Evolutionary conservation across 176 grass and related monocot species (phyloP).

Genomic region (Panicum miliaceum): DNA sequence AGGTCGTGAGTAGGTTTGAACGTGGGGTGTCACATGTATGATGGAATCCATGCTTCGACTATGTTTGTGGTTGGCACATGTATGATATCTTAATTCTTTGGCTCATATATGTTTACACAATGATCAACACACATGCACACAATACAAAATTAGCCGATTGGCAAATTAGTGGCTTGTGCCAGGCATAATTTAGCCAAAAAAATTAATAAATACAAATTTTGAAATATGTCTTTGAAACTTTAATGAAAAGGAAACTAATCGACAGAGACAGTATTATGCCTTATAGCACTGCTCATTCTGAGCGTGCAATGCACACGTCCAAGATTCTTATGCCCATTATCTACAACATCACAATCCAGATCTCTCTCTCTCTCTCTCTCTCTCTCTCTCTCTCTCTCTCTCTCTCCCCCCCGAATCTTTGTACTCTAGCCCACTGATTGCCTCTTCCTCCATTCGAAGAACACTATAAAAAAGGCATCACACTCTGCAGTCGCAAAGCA

Average conservation of each 20-base stretch:
- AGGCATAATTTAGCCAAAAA: too few relatives aligned
- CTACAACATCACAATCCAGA: neutral
- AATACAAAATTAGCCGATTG: too few relatives aligned
- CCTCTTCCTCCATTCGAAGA: neutral
- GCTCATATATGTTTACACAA: too few relatives aligned
- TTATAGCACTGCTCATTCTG: neutral
- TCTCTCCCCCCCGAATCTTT: neutral
- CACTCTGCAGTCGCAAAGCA: slow-evolving; percentile 6
- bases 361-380: neutral
- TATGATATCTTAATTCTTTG: too few relatives aligned
- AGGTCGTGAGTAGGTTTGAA: too few relatives aligned
- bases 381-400: too few relatives aligned
- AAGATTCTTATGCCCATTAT: neutral
- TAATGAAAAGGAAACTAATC: neutral
- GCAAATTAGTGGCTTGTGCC: too few relatives aligned
- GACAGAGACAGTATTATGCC: neutral
- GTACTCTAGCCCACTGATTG: slow-evolving; percentile 3
- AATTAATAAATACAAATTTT: too few relatives aligned
- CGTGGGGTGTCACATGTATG: too few relatives aligned
- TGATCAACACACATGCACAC: too few relatives aligned
- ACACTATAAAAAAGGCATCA: slow-evolving; percentile 36
- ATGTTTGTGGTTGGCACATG: too few relatives aligned
- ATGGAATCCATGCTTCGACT: too few relatives aligned
- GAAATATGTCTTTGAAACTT: neutral
- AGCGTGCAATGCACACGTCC: neutral